Percentiles rank a stretch among this genome's conserved stretches.
Evolutionary conservation across 352 stramenopile species (phyloP).

Genomic region (Pythium aristosporum): DNA sequence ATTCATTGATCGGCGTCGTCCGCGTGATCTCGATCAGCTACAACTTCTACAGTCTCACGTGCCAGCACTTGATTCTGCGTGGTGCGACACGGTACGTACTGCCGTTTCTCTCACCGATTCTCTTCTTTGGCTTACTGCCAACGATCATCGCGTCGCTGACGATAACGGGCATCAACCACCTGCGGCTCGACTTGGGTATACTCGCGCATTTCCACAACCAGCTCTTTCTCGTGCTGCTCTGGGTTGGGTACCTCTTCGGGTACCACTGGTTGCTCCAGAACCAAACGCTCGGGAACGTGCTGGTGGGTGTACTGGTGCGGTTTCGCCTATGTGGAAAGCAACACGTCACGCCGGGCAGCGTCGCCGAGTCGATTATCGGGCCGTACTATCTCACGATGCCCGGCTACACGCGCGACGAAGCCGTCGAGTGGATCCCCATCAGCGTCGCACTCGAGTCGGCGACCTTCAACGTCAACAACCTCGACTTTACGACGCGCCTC

Average conservation of each 20-base stretch:
- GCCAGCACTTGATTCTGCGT: slow-evolving; percentile 14
- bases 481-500: slow-evolving; percentile 13
- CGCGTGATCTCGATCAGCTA: slow-evolving; percentile 23
- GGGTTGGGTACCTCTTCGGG: slow-evolving; percentile 13
- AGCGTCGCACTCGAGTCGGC: slow-evolving; percentile 18
- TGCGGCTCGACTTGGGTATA: not conserved
- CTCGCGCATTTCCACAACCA: slow-evolving; percentile 22
- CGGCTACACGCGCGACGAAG: slow-evolving; percentile 2
- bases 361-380: slow-evolving; percentile 16
- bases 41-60: slow-evolving; percentile 27
- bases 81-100: slow-evolving; percentile 14
- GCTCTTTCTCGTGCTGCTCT: slow-evolving; percentile 21
- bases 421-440: slow-evolving; percentile 25
- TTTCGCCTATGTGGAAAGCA: slow-evolving; percentile 14
- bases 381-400: slow-evolving; percentile 21
- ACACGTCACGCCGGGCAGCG: slow-evolving; percentile 11
- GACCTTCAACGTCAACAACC: slow-evolving; percentile 2
- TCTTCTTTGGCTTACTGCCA: slow-evolving; percentile 21
- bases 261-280: slow-evolving; percentile 14
- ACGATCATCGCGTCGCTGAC: slow-evolving; percentile 12
- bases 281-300: slow-evolving; percentile 1
- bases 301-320: slow-evolving; percentile 9
- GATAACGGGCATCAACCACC: slow-evolving; percentile 23
- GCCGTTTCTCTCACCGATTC: slow-evolving; percentile 7
- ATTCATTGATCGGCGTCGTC: slow-evolving; percentile 9